Evolutionary conservation across 345 rosid species (phyloP), one percentile per base, ranked within the genome.

Genomic region (Orychophragmus violaceus): DNA sequence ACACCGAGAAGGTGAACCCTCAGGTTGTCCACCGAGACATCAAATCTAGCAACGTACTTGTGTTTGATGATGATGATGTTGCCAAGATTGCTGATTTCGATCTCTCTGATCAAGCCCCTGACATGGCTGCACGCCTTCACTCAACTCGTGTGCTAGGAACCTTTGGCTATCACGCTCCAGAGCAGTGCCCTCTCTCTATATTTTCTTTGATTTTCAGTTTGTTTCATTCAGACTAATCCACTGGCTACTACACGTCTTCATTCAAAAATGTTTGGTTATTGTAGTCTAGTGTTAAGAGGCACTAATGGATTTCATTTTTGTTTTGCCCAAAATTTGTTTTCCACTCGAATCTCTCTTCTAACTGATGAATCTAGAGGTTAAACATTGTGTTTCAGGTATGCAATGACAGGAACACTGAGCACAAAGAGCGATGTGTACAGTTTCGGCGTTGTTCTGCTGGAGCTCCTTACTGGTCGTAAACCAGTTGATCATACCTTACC

Each of bases 101-200:
- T n/a, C n/a, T n/a, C n/a, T n/a, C n/a, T n/a, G n/a, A 89, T 78
- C 96, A 89, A 83, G 89, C 93, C 64, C 96, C 95, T 46, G 96
- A 89, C 74, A 79, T 79, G 79, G 84, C 96, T 37, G 95, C 96
- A 9, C 93, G 96, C 17, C 93, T 92, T 48, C 93, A 89, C 70
- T 89, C 98, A 12, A 92, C 95, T 30, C 91, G 96, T 77, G 96
- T 92, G 62, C 84, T 89, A 19, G 96, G 98, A 76, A 92, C 89
- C 59, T 92, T 92, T 52, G 98, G 96, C 64, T 92, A 87, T 72
- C 98, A 92, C 79, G 98, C 96, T 52, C 98, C 98, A 21, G 98
- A 92, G 98, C 89, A 83, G 83, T 85, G 51, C 25, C 30, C 49
- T 72, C 42, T n/a, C 69, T 9, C 13, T 33, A 2, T 10, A 14